Percentiles rank a stretch among this genome's conserved stretches.
Conservation (phyloP, 2,329 filamentous ascomycete genomes). For the Ophiocordyceps camponoti-rufipedis region DNA sequence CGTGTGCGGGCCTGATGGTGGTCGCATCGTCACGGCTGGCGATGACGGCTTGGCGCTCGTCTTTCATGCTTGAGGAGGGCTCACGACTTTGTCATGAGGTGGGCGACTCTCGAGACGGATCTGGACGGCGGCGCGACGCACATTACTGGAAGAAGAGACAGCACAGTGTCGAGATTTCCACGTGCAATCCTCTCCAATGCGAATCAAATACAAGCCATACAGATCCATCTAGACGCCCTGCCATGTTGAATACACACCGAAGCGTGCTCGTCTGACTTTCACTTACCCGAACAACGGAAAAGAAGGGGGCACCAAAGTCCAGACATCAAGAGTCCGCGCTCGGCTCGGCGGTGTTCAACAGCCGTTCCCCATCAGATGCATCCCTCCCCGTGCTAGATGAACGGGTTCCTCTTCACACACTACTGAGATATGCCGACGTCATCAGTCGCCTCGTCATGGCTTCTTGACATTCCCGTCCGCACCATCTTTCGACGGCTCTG, state of each 20-base stretch:
- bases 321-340: neutral
- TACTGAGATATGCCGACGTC: too few relatives aligned
- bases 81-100: neutral
- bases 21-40: conserved; percentile 70
- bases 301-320: too few relatives aligned
- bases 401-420: too few relatives aligned
- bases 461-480: neutral
- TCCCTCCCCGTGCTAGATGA: neutral
- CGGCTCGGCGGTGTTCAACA: neutral
- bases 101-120: too few relatives aligned
- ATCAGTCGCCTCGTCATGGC: neutral
- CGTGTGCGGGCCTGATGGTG: conserved; percentile 60
- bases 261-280: neutral
- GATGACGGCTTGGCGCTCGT: conserved; percentile 62
- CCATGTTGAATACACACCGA: conserved; percentile 7
- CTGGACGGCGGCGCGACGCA: too few relatives aligned
- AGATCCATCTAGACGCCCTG: conserved; percentile 2
- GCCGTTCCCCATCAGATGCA: neutral
- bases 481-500: neutral
- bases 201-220: too few relatives aligned
- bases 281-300: neutral
- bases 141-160: neutral
- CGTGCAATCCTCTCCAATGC: too few relatives aligned
- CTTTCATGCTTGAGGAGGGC: conserved; percentile 34
- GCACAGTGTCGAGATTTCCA: too few relatives aligned